phyloP scores from a whole-genome alignment of 192 early-diverging fungal genomes.

The Coemansia sp. region DNA sequence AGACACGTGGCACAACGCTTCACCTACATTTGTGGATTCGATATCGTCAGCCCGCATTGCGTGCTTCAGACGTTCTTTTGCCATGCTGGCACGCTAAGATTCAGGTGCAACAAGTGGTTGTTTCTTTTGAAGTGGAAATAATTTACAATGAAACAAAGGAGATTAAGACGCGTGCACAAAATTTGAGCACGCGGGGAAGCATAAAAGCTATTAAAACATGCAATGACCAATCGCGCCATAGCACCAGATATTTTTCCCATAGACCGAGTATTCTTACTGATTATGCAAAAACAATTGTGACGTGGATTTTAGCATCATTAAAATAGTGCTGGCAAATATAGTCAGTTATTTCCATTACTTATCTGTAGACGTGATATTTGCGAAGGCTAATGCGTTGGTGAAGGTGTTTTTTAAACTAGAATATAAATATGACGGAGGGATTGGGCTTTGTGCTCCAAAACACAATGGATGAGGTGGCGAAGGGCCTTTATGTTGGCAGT shows the following conservation, averaged over 20 bases:
- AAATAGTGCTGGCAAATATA: not conserved
- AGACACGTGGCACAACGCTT: not conserved
- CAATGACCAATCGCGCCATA: not conserved
- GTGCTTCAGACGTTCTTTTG: slow-evolving; percentile 35
- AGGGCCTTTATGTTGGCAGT: slow-evolving; percentile 54
- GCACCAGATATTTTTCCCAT: not conserved
- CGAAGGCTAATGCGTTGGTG: not conserved
- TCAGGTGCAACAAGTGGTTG: not conserved
- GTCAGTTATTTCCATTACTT: slow-evolving; percentile 1
- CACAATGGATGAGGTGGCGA: slow-evolving; percentile 46
- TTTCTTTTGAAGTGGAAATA: not conserved
- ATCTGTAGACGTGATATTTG: not conserved
- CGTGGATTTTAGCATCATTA: not conserved
- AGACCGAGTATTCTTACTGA: not conserved
- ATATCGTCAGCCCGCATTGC: slow-evolving; percentile 10
- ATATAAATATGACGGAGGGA: slow-evolving; percentile 21
- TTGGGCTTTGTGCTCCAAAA: slow-evolving; percentile 47
- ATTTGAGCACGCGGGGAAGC: not conserved
- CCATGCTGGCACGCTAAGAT: slow-evolving; percentile 13
- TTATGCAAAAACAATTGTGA: not conserved
- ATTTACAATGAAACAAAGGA: not conserved
- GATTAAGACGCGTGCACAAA: not conserved
- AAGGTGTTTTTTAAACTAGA: not conserved
- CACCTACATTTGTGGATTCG: slow-evolving; percentile 10
- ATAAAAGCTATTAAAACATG: not conserved